Conservation (phyloP, 148 eudicot species). For the Fagopyrum esculentum region DNA sequence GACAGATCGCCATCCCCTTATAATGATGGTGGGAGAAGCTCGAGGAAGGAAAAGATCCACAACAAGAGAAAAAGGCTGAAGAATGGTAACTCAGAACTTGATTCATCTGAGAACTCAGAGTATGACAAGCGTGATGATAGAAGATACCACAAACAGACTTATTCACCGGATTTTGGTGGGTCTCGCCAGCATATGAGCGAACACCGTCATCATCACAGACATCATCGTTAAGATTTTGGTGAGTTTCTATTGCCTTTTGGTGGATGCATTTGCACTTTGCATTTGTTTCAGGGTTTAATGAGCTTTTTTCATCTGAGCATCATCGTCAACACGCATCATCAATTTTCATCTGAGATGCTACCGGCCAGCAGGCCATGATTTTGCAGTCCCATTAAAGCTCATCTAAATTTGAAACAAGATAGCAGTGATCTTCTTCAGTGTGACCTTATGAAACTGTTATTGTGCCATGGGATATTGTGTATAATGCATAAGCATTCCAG, state of each 20-base stretch:
- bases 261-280: slow-evolving; percentile 9
- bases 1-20: not conserved
- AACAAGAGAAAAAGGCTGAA: not conserved
- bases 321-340: not conserved
- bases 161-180: not conserved
- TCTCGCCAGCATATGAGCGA: not conserved
- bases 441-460: too few species aligned
- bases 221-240: not conserved
- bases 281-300: not conserved
- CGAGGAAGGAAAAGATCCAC: not conserved
- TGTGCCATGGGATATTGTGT: too few species aligned
- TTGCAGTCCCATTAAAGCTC: not conserved
- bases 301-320: not conserved
- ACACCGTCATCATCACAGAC: not conserved
- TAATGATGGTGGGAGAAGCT: not conserved
- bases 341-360: too few species aligned
- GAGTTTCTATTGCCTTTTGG: not conserved
- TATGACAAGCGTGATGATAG: not conserved
- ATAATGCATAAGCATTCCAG: too few species aligned
- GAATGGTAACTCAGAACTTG: not conserved
- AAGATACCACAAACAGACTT: not conserved
- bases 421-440: too few species aligned
- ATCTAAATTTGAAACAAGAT: not conserved
- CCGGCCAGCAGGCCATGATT: not conserved
- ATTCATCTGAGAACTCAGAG: slow-evolving; percentile 9